Evolutionary conservation across 306 rosid genomes (phyloP).

Genomic region (Inga oerstediana): DNA sequence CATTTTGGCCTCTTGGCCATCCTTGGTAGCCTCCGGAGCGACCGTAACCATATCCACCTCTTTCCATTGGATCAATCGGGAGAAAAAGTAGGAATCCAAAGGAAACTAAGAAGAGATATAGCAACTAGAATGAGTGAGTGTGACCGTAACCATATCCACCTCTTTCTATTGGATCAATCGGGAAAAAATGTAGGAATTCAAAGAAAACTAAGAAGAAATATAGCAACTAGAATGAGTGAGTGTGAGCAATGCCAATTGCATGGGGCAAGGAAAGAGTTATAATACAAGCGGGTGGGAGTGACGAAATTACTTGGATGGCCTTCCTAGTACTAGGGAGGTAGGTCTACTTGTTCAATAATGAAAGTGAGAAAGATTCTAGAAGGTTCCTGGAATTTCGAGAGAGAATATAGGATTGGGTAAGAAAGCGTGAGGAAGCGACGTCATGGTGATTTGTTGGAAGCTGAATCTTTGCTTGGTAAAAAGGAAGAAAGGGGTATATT

Average conservation of each 20-base stretch:
- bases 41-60: background rate
- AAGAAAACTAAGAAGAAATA: too few species aligned
- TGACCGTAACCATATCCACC: background rate
- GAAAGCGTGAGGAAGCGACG: background rate
- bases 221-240: too few species aligned
- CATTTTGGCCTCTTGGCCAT: background rate
- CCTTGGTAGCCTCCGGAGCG: background rate
- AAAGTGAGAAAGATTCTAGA: background rate
- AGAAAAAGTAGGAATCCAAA: background rate
- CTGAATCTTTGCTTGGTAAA: conserved; percentile 72
- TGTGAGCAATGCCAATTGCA: background rate
- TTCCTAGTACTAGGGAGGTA: background rate
- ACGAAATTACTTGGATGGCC: background rate
- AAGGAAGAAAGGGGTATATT: conserved; percentile 80
- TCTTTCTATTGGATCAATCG: background rate
- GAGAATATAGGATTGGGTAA: background rate
- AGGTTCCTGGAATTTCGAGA: background rate
- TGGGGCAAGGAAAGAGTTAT: too few species aligned
- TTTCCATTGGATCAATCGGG: conserved; percentile 2
- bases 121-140: too few species aligned
- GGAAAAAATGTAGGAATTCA: background rate
- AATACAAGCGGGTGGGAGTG: background rate
- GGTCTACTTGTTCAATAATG: background rate
- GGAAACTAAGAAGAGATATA: too few species aligned
- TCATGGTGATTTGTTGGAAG: conserved; percentile 77